Conservation (phyloP, 2,329 filamentous ascomycete species). For the Myriosclerotinia duriaeana region DNA sequence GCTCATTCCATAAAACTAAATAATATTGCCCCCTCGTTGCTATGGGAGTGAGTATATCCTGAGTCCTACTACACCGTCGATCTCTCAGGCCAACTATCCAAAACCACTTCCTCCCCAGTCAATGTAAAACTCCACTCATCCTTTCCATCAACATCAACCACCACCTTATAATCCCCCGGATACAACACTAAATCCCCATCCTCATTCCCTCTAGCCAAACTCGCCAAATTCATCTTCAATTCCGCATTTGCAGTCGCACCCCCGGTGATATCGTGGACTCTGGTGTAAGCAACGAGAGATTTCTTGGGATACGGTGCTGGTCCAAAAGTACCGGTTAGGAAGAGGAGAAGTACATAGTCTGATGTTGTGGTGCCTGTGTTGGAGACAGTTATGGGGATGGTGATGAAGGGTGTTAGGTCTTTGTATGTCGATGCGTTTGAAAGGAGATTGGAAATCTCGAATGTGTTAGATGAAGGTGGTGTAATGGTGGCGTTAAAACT, state of each 20-base stretch:
- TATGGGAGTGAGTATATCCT: neutral
- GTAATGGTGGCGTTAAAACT: slow-evolving; percentile 22
- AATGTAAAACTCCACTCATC: slow-evolving; percentile 48
- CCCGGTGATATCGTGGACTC: slow-evolving; percentile 37
- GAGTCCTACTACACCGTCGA: neutral
- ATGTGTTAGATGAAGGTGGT: slow-evolving; percentile 1
- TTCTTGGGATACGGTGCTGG: slow-evolving; percentile 54
- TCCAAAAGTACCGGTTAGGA: slow-evolving; percentile 49
- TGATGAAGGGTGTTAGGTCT: slow-evolving; percentile 39
- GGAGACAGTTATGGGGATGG: slow-evolving; percentile 44
- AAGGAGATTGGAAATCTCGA: slow-evolving; percentile 21
- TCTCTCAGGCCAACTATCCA: slow-evolving; percentile 42
- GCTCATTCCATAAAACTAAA: neutral
- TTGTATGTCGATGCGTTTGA: slow-evolving; percentile 13
- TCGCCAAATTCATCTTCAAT: slow-evolving; percentile 50
- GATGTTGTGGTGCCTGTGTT: slow-evolving; percentile 53
- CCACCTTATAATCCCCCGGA: slow-evolving; percentile 52
- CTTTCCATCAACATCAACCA: slow-evolving; percentile 48
- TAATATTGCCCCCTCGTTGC: neutral
- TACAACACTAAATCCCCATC: slow-evolving; percentile 53
- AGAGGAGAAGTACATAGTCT: slow-evolving; percentile 54
- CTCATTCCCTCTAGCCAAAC: slow-evolving; percentile 51
- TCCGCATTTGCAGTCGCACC: slow-evolving; percentile 40
- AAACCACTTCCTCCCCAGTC: slow-evolving; percentile 45
- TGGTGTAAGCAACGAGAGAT: slow-evolving; percentile 51